Evolutionary conservation across 148 eudicot species (phyloP).

Genomic region (Cornus florida): DNA sequence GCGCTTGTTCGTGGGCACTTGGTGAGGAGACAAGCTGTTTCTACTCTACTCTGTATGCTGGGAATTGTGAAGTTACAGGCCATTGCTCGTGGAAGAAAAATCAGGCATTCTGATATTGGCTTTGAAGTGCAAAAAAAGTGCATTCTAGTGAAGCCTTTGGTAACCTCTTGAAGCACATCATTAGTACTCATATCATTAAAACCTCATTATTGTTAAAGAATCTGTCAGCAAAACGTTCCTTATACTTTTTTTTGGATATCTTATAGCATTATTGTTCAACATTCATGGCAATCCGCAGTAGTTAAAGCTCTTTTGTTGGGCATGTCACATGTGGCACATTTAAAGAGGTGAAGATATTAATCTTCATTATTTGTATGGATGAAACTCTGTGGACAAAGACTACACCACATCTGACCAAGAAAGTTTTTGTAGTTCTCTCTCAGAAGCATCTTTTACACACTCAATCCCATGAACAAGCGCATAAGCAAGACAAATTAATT

Average conservation of each 20-base stretch:
- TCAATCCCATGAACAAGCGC: too few relatives aligned
- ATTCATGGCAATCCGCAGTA: not conserved
- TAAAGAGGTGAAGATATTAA: not conserved
- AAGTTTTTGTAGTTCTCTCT: not conserved
- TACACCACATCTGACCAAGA: not conserved
- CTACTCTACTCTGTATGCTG: conserved; percentile 43
- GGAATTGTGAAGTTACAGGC: conserved; percentile 60
- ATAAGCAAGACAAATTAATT: too few relatives aligned
- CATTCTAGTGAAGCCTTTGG: conserved; percentile 36
- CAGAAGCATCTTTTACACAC: too few relatives aligned
- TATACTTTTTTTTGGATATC: too few relatives aligned
- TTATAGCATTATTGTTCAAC: not conserved
- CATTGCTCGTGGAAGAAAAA: conserved; percentile 50
- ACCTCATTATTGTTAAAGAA: not conserved
- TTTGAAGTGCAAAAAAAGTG: conserved; percentile 50
- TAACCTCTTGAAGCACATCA: conserved; percentile 17
- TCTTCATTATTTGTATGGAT: not conserved
- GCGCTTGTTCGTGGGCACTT: conserved; percentile 65
- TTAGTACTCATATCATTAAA: not conserved
- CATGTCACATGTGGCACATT: not conserved
- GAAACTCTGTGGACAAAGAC: not conserved
- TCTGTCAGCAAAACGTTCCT: not conserved
- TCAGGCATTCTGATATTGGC: conserved; percentile 46
- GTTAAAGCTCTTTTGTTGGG: not conserved
- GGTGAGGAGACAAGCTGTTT: conserved; percentile 59